Base-by-base conservation (phyloP, 306 rosid genomes). In the Castanea crenata region DNA sequence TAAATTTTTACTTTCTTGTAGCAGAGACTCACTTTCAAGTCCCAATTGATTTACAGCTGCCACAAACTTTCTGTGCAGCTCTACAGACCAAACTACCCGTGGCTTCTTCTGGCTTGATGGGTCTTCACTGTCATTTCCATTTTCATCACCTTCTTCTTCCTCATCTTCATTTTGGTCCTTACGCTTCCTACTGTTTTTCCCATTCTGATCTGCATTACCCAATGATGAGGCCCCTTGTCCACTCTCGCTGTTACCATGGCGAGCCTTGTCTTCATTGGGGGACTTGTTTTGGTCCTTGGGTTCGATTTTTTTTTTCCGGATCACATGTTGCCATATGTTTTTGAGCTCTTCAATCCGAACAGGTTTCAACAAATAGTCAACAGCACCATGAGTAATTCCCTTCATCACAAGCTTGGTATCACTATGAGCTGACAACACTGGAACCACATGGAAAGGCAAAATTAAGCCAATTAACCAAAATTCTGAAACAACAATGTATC, bases 271-370 rank as follows among this genome's bases (percentile, higher is more conserved):
- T 32, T 77, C 82, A 59, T 19, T 55, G 27, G 80, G 64, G 56
- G 51, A 54, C 82, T 78, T 86, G 19, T 35, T 85, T 77, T 85
- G 84, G 68, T 86, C 86, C 76, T 83, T 87, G 29, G 83, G 6
- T 55, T 91, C 92, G 23, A 74, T 52, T 85, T 87, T 89, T 87
- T 78, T 94, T 81, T 86, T 83, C 49, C 97, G 83, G 59, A 92
- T 54, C 41, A 92, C 96, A 83, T 94, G 98, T 54, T 92, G 97
- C 98, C 98, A 94, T 72, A 94, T 89, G 82, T 89, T 94, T 85
- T 84, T 87, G 57, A 92, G 85, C 90, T 92, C 91, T 87, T 94
- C 94, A 7, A 89, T 78, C 73, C 93, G 82, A 74, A 89, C 90
- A 1, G 97, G 98, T 76, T 94, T 94, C 79, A 90, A 75, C 87